Evolutionary conservation across 1,284 basidiomycete genomes (phyloP).

Genomic region (Cutaneotrichosporon sp.): DNA sequence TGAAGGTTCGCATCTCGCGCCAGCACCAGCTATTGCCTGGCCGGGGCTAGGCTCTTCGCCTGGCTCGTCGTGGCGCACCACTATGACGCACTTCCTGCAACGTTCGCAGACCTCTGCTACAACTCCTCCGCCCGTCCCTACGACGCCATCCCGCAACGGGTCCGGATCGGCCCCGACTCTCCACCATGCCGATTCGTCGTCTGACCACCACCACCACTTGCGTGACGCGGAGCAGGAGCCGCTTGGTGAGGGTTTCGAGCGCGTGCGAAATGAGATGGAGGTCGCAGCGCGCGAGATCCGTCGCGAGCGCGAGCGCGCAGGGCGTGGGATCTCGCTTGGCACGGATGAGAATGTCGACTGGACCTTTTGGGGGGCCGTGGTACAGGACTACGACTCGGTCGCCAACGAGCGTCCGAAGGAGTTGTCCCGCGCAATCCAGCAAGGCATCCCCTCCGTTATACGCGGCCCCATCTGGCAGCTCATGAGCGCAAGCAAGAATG

Average conservation of each 20-base stretch:
- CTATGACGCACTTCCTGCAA: slow-evolving; percentile 38
- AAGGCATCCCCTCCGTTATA: slow-evolving; percentile 74
- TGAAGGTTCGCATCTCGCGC: not conserved
- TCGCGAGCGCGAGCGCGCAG: slow-evolving; percentile 62
- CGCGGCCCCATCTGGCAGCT: slow-evolving; percentile 98
- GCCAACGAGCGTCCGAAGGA: slow-evolving; percentile 75
- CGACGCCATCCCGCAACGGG: slow-evolving; percentile 18
- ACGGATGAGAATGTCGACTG: slow-evolving; percentile 46
- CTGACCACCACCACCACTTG: slow-evolving; percentile 17
- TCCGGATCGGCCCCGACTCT: slow-evolving; percentile 26
- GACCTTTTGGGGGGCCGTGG: slow-evolving; percentile 97
- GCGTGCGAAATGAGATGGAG: slow-evolving; percentile 51
- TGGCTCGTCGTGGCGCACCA: slow-evolving; percentile 33
- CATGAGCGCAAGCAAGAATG: slow-evolving; percentile 93
- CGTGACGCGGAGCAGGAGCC: slow-evolving; percentile 14
- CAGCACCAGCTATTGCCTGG: not conserved
- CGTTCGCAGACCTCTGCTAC: slow-evolving; percentile 14
- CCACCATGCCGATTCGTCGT: slow-evolving; percentile 37
- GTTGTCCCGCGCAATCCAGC: slow-evolving; percentile 85
- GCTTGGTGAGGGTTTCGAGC: slow-evolving; percentile 48
- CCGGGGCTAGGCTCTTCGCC: slow-evolving; percentile 2
- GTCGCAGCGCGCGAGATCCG: slow-evolving; percentile 50
- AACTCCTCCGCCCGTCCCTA: slow-evolving; percentile 13
- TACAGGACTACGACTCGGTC: slow-evolving; percentile 85
- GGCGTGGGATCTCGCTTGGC: not conserved